Evolutionary conservation across 768 basidiomycete genomes (phyloP).

Genomic region (Austroboletus festivus): DNA sequence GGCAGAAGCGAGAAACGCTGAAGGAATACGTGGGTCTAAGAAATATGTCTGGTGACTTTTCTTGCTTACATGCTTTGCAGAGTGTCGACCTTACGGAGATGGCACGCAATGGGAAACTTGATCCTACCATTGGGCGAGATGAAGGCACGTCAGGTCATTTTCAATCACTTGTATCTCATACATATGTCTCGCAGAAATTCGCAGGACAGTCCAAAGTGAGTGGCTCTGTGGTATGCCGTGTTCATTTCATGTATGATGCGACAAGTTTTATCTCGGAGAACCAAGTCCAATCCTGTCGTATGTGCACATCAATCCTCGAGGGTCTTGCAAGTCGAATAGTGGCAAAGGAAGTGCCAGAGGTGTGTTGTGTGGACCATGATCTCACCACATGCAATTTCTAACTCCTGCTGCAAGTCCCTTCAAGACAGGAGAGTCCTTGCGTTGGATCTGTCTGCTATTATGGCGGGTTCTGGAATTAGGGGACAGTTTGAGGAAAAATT

Average conservation of each 20-base stretch:
- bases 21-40: constrained; percentile 67
- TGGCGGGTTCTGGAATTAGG: constrained; percentile 88
- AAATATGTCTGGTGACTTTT: not conserved
- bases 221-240: not conserved
- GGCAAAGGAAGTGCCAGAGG: constrained; percentile 88
- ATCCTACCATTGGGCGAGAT: constrained; percentile 87
- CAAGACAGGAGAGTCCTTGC: constrained; percentile 86
- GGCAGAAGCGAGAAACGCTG: constrained; percentile 79
- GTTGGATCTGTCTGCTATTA: constrained; percentile 76
- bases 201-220: constrained; percentile 87
- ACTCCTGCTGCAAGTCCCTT: constrained; percentile 52
- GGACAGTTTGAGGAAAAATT: constrained; percentile 95
- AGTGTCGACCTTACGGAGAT: constrained; percentile 82
- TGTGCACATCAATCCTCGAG: constrained; percentile 74
- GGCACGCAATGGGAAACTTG: constrained; percentile 80
- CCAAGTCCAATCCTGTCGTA: constrained; percentile 90
- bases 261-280: constrained; percentile 77
- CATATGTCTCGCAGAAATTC: constrained; percentile 56
- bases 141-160: constrained; percentile 48
- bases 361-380: constrained; percentile 31
- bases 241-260: not conserved
- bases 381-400: not conserved
- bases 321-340: constrained; percentile 86
- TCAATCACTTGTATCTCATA: not conserved
- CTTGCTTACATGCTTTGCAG: constrained; percentile 34